Conservation (phyloP, 2,329 filamentous ascomycete genomes). For the Botrytis squamosa region DNA sequence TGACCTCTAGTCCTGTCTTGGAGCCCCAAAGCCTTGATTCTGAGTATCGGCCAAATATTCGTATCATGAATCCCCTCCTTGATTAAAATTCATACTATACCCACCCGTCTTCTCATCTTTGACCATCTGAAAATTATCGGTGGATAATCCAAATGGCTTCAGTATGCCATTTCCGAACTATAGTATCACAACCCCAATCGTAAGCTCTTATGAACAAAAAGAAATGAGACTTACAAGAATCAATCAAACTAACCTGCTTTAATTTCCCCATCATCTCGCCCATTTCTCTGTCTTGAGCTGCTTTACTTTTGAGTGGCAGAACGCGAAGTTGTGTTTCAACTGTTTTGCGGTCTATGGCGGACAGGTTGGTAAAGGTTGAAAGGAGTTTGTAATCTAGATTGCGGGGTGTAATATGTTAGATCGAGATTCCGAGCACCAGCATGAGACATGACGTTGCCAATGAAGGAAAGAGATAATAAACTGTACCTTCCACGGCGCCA, state of each 20-base stretch:
- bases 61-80: conserved; percentile 30
- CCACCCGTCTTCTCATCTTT: conserved; percentile 88
- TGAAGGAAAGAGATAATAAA: background rate
- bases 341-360: conserved; percentile 62
- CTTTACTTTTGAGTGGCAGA: conserved; percentile 68
- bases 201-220: conserved; percentile 15
- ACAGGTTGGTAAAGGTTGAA: conserved; percentile 57
- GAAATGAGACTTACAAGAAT: conserved; percentile 7
- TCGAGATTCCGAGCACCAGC: background rate
- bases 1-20: background rate
- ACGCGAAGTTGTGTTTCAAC: conserved; percentile 64
- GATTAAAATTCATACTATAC: conserved; percentile 85
- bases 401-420: background rate
- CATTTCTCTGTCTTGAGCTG: conserved; percentile 83
- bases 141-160: conserved; percentile 90
- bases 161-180: conserved; percentile 85
- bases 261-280: conserved; percentile 97
- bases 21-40: background rate
- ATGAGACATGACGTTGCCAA: background rate
- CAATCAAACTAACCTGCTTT: conserved; percentile 61
- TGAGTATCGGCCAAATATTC: background rate
- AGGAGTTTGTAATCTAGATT: conserved; percentile 69
- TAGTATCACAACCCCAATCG: background rate
- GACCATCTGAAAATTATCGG: conserved; percentile 90
- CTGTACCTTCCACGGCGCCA: conserved; percentile 59